Conservation (phyloP, 495 filamentous ascomycete genomes). For the Xylaria sp. region DNA sequence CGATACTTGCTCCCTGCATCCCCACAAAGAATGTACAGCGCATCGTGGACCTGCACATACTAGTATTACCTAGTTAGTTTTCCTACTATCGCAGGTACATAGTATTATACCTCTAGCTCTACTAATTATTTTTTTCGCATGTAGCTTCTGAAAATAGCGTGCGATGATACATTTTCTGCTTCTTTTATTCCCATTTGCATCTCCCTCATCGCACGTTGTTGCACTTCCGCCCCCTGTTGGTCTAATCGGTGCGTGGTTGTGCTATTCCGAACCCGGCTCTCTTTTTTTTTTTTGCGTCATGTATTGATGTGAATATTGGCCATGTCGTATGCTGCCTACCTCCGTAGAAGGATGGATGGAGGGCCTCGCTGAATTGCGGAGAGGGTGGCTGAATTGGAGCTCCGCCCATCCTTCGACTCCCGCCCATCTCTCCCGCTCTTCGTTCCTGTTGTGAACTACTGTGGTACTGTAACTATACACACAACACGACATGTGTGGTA, state of each 20-base stretch:
- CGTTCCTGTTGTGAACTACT: not conserved
- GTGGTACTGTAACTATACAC: too few relatives aligned
- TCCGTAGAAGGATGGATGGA: too few relatives aligned
- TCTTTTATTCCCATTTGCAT: not conserved
- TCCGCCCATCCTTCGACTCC: not conserved
- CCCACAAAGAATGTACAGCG: not conserved
- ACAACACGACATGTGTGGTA: not conserved
- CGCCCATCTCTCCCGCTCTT: not conserved
- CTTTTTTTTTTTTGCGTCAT: slow-evolving; percentile 25
- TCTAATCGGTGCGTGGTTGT: not conserved
- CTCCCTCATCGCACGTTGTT: not conserved
- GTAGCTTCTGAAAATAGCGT: slow-evolving; percentile 5
- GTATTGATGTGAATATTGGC: slow-evolving; percentile 16
- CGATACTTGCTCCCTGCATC: not conserved
- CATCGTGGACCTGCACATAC: not conserved
- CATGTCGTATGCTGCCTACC: not conserved
- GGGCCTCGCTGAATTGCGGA: not conserved
- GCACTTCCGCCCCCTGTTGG: not conserved
- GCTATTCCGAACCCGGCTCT: slow-evolving; percentile 22
- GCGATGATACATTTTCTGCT: not conserved
- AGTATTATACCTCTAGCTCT: too few relatives aligned
- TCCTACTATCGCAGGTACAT: too few relatives aligned
- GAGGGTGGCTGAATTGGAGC: not conserved
- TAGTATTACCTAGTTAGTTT: not conserved
- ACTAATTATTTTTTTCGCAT: not conserved